Percentiles rank a stretch among this genome's conserved stretches.
Evolutionary conservation across 1,284 basidiomycete species (phyloP).

Genomic region (Schizophyllum commune): DNA sequence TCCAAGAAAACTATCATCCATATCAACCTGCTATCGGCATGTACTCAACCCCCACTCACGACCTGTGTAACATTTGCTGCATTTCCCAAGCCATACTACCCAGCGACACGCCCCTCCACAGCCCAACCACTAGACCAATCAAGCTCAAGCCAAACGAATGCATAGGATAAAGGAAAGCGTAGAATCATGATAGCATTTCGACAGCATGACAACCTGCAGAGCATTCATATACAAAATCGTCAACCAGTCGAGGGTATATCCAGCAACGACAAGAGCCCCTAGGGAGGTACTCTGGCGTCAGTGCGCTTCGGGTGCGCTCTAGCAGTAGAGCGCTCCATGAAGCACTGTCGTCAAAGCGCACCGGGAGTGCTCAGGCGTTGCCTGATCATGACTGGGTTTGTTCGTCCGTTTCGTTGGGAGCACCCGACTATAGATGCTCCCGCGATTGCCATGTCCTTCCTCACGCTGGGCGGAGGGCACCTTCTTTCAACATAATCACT

Average conservation of each 20-base stretch:
- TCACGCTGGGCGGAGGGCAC: no score
- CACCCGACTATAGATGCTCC: no score
- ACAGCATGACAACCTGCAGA: neutral
- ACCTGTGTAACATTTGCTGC: neutral
- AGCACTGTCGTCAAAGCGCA: no score
- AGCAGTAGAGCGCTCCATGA: no score
- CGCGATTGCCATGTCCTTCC: no score
- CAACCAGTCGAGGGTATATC: neutral
- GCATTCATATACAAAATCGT: neutral
- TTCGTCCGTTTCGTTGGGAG: no score
- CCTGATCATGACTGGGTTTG: no score
- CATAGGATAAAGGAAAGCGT: neutral
- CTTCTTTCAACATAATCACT: neutral
- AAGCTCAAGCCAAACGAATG: no score
- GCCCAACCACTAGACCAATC: no score
- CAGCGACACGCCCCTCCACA: neutral
- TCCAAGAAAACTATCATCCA: no score
- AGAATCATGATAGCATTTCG: neutral
- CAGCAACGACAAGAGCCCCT: neutral
- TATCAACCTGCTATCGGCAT: neutral
- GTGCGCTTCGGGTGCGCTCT: neutral
- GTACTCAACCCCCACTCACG: neutral
- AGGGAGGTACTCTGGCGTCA: no score
- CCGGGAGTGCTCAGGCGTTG: no score
- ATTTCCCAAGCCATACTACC: neutral